Conservation (phyloP, 352 stramenopile genomes). For the Globisporangium spinosum region DNA sequence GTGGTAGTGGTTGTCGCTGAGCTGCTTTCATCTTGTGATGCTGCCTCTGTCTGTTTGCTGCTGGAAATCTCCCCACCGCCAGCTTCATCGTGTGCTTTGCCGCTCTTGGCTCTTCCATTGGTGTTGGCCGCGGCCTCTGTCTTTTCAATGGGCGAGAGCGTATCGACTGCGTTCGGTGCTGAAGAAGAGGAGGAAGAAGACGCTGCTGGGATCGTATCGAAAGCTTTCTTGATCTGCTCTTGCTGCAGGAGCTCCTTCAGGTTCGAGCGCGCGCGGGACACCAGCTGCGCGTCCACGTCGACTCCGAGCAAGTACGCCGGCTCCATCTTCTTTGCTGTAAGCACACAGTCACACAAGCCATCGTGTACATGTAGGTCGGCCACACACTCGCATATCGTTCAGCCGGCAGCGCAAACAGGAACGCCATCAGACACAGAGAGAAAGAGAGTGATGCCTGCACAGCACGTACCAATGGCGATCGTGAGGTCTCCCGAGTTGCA, state of each 20-base stretch:
- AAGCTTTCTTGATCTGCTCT: slow-evolving; percentile 51
- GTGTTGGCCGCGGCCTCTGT: not conserved
- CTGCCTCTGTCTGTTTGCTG: not conserved
- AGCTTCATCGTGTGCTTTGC: not conserved
- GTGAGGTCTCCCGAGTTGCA: slow-evolving; percentile 84
- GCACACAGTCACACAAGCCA: not conserved
- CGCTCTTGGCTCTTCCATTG: not conserved
- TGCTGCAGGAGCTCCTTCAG: slow-evolving; percentile 65
- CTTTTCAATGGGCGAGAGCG: not conserved
- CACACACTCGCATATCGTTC: not conserved
- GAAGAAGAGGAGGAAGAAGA: not conserved
- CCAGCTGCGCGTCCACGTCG: slow-evolving; percentile 66
- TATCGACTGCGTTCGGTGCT: not conserved
- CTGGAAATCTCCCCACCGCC: not conserved
- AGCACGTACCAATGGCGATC: slow-evolving; percentile 50
- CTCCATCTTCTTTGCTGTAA: slow-evolving; percentile 40
- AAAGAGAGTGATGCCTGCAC: not conserved
- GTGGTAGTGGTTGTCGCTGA: slow-evolving; percentile 6
- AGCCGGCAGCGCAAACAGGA: not conserved
- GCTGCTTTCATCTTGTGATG: slow-evolving; percentile 6
- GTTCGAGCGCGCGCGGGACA: slow-evolving; percentile 53
- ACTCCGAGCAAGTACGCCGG: slow-evolving; percentile 64
- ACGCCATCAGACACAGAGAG: not conserved
- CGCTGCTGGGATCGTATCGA: slow-evolving; percentile 33
- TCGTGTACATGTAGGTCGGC: not conserved